Base-by-base conservation (phyloP, 352 stramenopile genomes). In the Globisporangium rhizosaccharum region DNA sequence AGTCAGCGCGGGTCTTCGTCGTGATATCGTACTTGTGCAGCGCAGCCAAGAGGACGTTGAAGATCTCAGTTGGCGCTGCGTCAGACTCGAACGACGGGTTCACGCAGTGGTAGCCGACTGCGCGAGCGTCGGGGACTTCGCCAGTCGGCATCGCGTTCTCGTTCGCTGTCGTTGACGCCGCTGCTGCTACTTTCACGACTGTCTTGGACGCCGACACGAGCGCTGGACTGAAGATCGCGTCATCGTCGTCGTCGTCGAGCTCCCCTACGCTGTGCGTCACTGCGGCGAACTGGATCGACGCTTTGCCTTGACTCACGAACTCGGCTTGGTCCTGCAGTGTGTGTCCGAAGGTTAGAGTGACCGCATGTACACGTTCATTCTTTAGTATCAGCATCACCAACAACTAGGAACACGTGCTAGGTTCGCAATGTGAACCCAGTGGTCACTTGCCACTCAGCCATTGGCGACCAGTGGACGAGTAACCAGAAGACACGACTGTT, bases 31-130 rank as follows among this genome's bases (percentile, higher is more conserved):
- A 55, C 45, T 66, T 53, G 49, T 59, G 61, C 33, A 87, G 68
- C 2, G 78, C 71, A 18, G 62, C 65, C 51, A 86, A 68, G n/a
- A 88, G 71, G n/a, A 66, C 65, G 12, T 62, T 62, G 39, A 85
- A 85, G 51, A 87, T 79, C 18, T 76, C 66, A 4, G 63, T 48
- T 9, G 78, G 56, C 33, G 63, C 20, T n/a, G 75, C 69, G n/a
- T 68, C 66, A 1, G 81, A 91, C 70, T 91, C 81, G 51, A 91
- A 91, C 67, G 68, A 82, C 42, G 79, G 81, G 63, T 91, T 91
- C 36, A 91, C 79, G 58, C 80, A 68, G 51, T 67, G 75, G 53
- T 84, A 90, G 18, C 57, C 64, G 14, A 84, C 73, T 4, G 74
- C 71, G n/a, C 37, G 37, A 12, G 72, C 75, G 51, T 84, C 70